Evolutionary conservation across 176 grass and related monocot genomes (phyloP), one percentile per base, ranked within the genome.

Genomic region (Carex scoparia): DNA sequence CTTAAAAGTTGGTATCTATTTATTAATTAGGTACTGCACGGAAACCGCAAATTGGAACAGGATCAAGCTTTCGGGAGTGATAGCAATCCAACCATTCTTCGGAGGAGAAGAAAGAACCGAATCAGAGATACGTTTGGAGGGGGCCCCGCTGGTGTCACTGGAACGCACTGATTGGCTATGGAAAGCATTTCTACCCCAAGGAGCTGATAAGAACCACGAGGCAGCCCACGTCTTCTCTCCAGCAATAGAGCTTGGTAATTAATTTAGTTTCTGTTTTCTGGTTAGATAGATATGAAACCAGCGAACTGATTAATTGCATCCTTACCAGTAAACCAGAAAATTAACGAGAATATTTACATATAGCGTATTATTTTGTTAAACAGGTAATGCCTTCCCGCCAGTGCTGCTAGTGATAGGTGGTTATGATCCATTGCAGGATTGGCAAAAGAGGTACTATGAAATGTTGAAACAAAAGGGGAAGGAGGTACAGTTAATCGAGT

Each of bases 71-170:
- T 12, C 32, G 0, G 88, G 92, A 2, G 40, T 94, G 75, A 18
- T 98, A 70, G 58, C 91, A 15, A 93, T 98, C 86, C 91, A 98
- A 85, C 91, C 91, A 8, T 98, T 91, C 92, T 98, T 94, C 79
- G 92, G 92, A 49, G 95, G 95, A 46, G 88, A 94, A 90, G 95
- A 90, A 87, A 71, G 87, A 1, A 98, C 95, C 1, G 79, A 86
- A 1, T 55, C 95, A 0, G 95, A 94, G 89, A 76, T 91, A 37
- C 89, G 85, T 10, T 86, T 98, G 42, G 31, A 32, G 16, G 89
- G 86, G 1, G 90, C 89, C 10, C 92, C 95, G 18, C 69, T 98
- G 55, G 95, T 98, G 37, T 86, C 53, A 9, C 16, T 84, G 16
- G 5, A 87, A 7, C 89, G 88, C 18, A 86, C 89, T 42, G 92